These are phyloP conservation scores for Acmispon strigosus DNA, from an alignment of 306 rosid species.

Conservation along the genomic window DNA sequence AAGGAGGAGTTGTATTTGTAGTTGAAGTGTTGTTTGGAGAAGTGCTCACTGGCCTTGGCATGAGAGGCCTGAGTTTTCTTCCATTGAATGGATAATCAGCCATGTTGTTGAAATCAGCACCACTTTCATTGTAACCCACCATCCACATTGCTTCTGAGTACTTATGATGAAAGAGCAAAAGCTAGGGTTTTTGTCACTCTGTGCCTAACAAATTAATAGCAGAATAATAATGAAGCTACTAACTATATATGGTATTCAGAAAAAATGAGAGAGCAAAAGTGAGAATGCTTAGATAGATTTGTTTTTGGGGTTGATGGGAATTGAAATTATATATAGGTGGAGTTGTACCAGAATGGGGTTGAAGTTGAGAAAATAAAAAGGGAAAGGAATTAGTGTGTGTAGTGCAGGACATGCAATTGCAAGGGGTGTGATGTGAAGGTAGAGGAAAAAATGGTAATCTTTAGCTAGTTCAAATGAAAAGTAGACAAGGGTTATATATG, in stretches of 20 bases:
- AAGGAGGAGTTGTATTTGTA: slow-evolving; percentile 39
- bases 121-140: slow-evolving; percentile 63
- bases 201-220: background rate
- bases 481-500: slow-evolving; percentile 31
- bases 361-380: slow-evolving; percentile 8
- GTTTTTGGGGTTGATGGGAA: slow-evolving; percentile 3
- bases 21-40: slow-evolving; percentile 36
- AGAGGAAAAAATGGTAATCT: slow-evolving; percentile 15
- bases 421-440: background rate
- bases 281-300: background rate
- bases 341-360: background rate
- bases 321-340: slow-evolving; percentile 18
- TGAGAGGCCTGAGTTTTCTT: slow-evolving; percentile 71
- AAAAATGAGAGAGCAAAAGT: background rate
- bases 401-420: slow-evolving; percentile 17
- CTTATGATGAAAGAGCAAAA: background rate
- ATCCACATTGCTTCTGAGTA: slow-evolving; percentile 53
- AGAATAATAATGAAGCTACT: background rate
- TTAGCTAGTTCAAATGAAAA: slow-evolving; percentile 8
- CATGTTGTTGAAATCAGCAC: slow-evolving; percentile 38
- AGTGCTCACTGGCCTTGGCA: slow-evolving; percentile 49
- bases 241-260: background rate
- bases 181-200: slow-evolving; percentile 17
- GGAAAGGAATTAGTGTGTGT: background rate
- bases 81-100: slow-evolving; percentile 48